Conservation (phyloP, 1,139 yeast species). For the Diutina rugosa region DNA sequence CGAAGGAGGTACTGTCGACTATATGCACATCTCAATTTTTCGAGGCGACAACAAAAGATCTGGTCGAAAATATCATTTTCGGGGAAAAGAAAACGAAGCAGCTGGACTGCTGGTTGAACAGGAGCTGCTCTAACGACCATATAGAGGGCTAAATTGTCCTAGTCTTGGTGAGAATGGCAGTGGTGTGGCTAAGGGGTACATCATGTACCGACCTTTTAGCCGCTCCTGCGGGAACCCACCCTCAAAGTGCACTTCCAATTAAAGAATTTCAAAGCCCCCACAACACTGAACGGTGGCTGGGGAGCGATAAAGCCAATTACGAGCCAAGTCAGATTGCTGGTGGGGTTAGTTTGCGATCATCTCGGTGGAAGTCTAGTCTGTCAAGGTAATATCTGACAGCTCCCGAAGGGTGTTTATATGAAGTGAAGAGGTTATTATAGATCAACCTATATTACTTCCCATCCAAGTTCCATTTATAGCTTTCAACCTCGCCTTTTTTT, state of each 20-base stretch:
- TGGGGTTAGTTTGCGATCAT: background rate
- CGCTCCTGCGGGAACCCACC: background rate
- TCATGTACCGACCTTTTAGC: background rate
- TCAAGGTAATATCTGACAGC: background rate
- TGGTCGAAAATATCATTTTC: background rate
- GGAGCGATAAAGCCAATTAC: background rate
- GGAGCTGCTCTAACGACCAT: background rate
- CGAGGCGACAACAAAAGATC: background rate
- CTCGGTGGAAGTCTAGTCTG: background rate
- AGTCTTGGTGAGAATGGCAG: background rate
- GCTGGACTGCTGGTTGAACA: too few species aligned
- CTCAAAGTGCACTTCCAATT: background rate
- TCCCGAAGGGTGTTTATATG: too few species aligned
- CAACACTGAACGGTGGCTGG: background rate
- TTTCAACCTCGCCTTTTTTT: background rate
- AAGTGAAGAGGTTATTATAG: background rate
- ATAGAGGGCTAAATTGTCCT: background rate
- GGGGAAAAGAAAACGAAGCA: background rate
- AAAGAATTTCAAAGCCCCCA: background rate
- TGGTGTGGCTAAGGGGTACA: background rate
- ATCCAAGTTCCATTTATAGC: background rate
- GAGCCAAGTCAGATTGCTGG: background rate
- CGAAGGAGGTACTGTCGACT: background rate
- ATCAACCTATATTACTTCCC: background rate
- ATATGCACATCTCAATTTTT: background rate